Percentiles rank a stretch among this genome's conserved stretches.
Evolutionary conservation across 2,329 filamentous ascomycete species (phyloP).

Genomic region (Pseudogymnoascus sp.): DNA sequence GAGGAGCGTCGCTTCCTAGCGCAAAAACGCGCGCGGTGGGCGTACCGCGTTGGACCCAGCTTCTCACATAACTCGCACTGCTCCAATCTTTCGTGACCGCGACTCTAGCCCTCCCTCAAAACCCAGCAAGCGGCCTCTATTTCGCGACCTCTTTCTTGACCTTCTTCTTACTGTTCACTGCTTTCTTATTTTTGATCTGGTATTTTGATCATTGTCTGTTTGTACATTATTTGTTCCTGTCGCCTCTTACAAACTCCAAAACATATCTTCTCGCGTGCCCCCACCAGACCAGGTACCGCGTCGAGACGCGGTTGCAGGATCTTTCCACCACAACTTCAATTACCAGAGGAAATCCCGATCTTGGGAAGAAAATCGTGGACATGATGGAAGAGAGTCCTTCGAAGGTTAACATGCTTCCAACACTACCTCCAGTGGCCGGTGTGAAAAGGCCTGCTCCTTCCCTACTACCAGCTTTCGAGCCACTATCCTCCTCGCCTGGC

Average conservation of each 20-base stretch:
- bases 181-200: background rate
- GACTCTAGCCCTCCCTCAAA: slow-evolving; percentile 7
- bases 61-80: slow-evolving; percentile 6
- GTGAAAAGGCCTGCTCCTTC: slow-evolving; percentile 57
- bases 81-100: slow-evolving; percentile 8
- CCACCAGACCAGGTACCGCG: background rate
- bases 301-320: slow-evolving; percentile 7
- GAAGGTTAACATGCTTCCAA: slow-evolving; percentile 25
- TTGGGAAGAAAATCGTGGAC: slow-evolving; percentile 16
- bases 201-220: background rate
- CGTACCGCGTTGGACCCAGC: slow-evolving; percentile 9
- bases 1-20: slow-evolving; percentile 9
- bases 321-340: slow-evolving; percentile 5
- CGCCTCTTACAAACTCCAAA: background rate
- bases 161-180: background rate
- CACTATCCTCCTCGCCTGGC: slow-evolving; percentile 66
- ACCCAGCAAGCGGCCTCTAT: slow-evolving; percentile 5
- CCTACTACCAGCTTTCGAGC: slow-evolving; percentile 72
- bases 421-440: slow-evolving; percentile 32
- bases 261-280: slow-evolving; percentile 4
- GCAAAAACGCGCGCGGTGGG: slow-evolving; percentile 7
- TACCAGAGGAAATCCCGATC: background rate
- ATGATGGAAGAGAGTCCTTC: slow-evolving; percentile 31
- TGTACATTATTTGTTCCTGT: slow-evolving; percentile 3
- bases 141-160: background rate